Conservation (phyloP, 495 filamentous ascomycete species). For the Podospora conica region DNA sequence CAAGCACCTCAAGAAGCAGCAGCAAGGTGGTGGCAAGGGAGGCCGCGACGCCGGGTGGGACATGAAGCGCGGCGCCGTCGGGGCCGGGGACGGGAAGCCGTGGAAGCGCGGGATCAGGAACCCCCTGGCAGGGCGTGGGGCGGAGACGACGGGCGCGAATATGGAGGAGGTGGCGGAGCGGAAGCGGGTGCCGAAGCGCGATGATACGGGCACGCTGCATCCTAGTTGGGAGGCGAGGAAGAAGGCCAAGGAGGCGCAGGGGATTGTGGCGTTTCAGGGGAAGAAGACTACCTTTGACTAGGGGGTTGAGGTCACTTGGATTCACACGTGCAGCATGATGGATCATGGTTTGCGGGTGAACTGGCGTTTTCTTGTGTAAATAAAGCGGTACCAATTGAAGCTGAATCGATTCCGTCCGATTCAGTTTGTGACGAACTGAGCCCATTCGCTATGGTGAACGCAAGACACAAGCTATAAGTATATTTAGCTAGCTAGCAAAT, state of each 20-base stretch:
- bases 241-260: conserved; percentile 69
- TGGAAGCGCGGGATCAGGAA: conserved; percentile 41
- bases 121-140: conserved; percentile 11
- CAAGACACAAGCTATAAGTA: background rate
- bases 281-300: conserved; percentile 91
- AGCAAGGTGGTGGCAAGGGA: conserved; percentile 1
- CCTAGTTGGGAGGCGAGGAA: conserved; percentile 90
- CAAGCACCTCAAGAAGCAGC: conserved; percentile 23
- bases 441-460: no score
- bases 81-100: conserved; percentile 30
- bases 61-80: conserved; percentile 40
- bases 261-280: conserved; percentile 63
- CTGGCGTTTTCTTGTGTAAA: no score
- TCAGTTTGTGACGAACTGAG: no score
- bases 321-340: background rate
- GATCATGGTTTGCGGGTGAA: background rate
- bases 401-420: no score
- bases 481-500: background rate
- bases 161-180: conserved; percentile 7
- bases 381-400: no score
- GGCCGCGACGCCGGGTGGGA: conserved; percentile 50
- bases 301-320: background rate
- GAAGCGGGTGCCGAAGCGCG: conserved; percentile 34
- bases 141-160: conserved; percentile 8
- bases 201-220: conserved; percentile 66